Conservation (phyloP, 148 eudicot genomes). For the Rhododendron ovatum region DNA sequence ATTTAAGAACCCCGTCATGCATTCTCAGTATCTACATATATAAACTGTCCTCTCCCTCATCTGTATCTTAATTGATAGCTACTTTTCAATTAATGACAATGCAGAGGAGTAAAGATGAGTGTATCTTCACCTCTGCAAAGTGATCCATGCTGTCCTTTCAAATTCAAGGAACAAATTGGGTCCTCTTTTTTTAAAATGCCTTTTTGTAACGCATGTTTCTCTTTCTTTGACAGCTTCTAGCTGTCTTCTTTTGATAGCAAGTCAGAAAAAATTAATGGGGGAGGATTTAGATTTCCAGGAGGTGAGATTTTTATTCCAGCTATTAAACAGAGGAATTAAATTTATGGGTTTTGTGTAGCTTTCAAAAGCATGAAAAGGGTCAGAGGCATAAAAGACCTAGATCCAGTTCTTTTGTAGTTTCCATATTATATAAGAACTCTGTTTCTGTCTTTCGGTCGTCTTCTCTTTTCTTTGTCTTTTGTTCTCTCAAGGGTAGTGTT, state of each 20-base stretch:
- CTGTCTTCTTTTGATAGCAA: slow-evolving; percentile 16
- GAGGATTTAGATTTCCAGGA: slow-evolving; percentile 11
- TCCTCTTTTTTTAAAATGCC: not conserved
- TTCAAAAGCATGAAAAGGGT: slow-evolving; percentile 5
- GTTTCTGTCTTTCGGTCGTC: not conserved
- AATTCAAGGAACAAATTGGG: slow-evolving; percentile 18
- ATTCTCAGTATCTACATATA: not conserved
- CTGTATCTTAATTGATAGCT: slow-evolving; percentile 20
- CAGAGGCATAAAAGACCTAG: slow-evolving; percentile 3
- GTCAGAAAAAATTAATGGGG: slow-evolving; percentile 13
- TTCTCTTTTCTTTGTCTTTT: not conserved
- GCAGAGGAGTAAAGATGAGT: slow-evolving; percentile 20
- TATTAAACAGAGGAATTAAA: slow-evolving; percentile 1
- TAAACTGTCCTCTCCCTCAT: slow-evolving; percentile 10
- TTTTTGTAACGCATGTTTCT: not conserved
- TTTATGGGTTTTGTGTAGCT: slow-evolving; percentile 11
- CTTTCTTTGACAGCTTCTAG: slow-evolving; percentile 19
- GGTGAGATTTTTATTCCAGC: slow-evolving; percentile 19
- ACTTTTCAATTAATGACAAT: slow-evolving; percentile 17
- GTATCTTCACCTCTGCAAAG: slow-evolving; percentile 8
- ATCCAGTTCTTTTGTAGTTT: not conserved
- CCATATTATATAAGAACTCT: not conserved
- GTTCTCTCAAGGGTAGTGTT: not conserved
- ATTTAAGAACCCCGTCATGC: slow-evolving; percentile 15
- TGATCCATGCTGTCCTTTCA: slow-evolving; percentile 25